These are phyloP conservation scores for Trametes punicea DNA, from an alignment of 768 basidiomycete species.

Conservation along the genomic window DNA sequence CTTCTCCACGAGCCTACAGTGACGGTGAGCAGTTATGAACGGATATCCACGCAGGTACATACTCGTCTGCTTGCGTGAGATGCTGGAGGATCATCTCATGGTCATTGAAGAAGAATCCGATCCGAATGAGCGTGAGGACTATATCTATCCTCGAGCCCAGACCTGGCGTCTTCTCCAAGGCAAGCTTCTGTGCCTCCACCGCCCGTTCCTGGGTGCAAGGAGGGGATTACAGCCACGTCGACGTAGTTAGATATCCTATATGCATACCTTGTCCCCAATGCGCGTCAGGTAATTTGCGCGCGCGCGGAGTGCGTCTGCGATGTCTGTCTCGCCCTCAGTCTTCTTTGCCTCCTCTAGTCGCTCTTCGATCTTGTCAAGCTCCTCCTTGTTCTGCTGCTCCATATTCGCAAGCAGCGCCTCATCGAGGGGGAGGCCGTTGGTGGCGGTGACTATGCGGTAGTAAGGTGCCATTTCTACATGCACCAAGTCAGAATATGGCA, in stretches of 20 bases:
- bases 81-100: conserved; percentile 65
- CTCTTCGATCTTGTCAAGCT: conserved; percentile 72
- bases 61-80: conserved; percentile 81
- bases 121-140: conserved; percentile 79
- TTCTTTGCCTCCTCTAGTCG: conserved; percentile 83
- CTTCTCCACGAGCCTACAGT: conserved; percentile 78
- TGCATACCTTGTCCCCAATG: conserved; percentile 74
- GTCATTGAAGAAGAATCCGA: conserved; percentile 89
- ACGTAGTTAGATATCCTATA: neutral
- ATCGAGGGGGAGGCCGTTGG: conserved; percentile 50
- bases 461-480: conserved; percentile 85
- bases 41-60: conserved; percentile 28
- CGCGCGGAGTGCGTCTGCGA: conserved; percentile 81
- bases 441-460: conserved; percentile 55
- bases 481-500: neutral
- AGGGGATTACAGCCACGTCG: neutral
- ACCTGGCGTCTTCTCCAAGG: conserved; percentile 89
- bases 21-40: neutral
- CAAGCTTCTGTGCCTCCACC: conserved; percentile 74
- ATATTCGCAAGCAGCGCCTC: conserved; percentile 51
- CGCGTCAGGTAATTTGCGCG: conserved; percentile 81
- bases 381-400: conserved; percentile 66
- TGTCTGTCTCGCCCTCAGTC: conserved; percentile 91
- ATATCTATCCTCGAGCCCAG: conserved; percentile 93
- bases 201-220: conserved; percentile 61